Conservation (phyloP, 2,329 filamentous ascomycete genomes). For the Neonectria sp. region DNA sequence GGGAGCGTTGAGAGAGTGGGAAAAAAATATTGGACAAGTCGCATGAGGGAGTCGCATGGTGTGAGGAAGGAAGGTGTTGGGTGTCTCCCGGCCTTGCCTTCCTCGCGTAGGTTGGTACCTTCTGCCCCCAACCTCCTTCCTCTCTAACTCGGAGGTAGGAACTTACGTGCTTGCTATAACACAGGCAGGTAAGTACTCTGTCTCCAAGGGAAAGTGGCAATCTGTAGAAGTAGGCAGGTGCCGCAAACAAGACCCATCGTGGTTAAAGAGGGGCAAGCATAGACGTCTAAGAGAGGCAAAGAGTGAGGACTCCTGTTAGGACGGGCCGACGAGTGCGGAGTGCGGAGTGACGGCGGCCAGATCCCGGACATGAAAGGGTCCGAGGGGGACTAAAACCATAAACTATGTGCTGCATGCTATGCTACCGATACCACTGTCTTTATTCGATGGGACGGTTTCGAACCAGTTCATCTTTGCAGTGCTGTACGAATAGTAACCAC, state of each 20-base stretch:
- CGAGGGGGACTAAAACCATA: neutral
- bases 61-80: neutral
- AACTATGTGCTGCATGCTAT: neutral
- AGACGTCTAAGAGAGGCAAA: neutral
- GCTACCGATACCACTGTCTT: neutral
- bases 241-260: neutral
- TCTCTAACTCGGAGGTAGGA: neutral
- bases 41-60: neutral
- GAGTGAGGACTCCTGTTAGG: neutral
- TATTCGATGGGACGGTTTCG: neutral
- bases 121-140: neutral
- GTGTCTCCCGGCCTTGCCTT: neutral
- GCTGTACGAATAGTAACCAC: neutral
- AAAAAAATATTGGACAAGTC: neutral
- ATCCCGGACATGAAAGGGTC: neutral
- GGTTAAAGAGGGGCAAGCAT: neutral
- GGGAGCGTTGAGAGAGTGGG: neutral
- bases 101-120: neutral
- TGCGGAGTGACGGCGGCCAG: neutral
- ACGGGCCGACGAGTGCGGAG: neutral
- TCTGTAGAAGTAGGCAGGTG: neutral
- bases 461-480: neutral
- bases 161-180: neutral
- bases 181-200: neutral
- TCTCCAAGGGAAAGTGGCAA: neutral